These are phyloP conservation scores for Pharus latifolius DNA, from an alignment of 176 grass and related monocot species.

Conservation along the genomic window DNA sequence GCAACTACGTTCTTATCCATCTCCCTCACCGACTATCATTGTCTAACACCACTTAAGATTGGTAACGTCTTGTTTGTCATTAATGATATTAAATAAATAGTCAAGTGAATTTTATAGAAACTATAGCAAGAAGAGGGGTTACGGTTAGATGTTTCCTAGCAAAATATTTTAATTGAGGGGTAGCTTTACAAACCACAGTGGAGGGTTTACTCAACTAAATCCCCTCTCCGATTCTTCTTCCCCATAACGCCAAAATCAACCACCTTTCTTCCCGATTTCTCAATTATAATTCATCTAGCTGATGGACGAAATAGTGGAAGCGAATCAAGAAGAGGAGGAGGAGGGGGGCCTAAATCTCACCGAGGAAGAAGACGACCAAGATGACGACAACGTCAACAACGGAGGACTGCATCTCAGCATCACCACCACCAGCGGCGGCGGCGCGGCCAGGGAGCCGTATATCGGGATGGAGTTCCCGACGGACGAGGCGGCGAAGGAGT, in stretches of 20 bases:
- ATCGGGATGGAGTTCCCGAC: constrained; percentile 55
- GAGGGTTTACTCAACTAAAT: not conserved
- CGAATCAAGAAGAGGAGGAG: not conserved
- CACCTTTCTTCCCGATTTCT: not conserved
- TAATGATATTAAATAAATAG: too few relatives aligned
- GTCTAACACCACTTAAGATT: too few relatives aligned
- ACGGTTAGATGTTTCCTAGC: too few relatives aligned
- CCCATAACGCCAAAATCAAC: not conserved
- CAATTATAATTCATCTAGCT: not conserved
- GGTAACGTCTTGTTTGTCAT: too few relatives aligned
- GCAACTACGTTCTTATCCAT: too few relatives aligned
- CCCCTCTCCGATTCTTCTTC: not conserved
- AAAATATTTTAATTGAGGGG: too few relatives aligned
- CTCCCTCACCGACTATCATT: too few relatives aligned
- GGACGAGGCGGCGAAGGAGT: constrained; percentile 39
- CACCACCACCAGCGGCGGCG: not conserved
- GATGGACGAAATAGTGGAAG: not conserved
- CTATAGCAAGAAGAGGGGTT: too few relatives aligned
- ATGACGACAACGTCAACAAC: not conserved
- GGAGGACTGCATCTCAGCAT: not conserved
- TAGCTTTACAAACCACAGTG: too few relatives aligned
- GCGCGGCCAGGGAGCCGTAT: constrained; percentile 8
- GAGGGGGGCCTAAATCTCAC: not conserved
- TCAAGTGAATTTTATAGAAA: too few relatives aligned
- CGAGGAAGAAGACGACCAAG: not conserved